Evolutionary conservation across 768 basidiomycete species (phyloP).

Genomic region (Xerocomellus dryophilus): DNA sequence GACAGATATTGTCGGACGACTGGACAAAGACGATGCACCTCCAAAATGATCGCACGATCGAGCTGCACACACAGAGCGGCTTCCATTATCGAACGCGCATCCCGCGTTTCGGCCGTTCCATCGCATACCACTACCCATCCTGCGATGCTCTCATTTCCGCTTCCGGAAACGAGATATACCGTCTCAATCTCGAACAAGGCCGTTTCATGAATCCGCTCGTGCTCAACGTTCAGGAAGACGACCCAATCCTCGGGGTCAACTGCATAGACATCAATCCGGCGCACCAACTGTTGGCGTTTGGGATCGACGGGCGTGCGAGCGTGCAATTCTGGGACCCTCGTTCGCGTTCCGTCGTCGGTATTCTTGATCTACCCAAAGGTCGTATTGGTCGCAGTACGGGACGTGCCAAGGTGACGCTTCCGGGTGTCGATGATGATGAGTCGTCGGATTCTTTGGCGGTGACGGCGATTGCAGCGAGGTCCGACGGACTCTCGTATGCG

Average conservation of each 20-base stretch:
- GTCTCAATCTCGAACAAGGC: conserved; percentile 94
- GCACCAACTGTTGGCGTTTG: conserved; percentile 88
- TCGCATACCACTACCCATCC: conserved; percentile 92
- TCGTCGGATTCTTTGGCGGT: conserved; percentile 45
- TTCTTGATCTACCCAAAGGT: conserved; percentile 56
- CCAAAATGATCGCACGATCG: conserved; percentile 92
- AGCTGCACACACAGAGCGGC: conserved; percentile 91
- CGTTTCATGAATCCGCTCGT: conserved; percentile 82
- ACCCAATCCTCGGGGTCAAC: conserved; percentile 80
- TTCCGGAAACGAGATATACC: conserved; percentile 83
- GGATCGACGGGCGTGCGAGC: conserved; percentile 79
- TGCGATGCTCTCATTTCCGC: conserved; percentile 88
- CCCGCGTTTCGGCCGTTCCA: conserved; percentile 87
- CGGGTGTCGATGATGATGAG: conserved; percentile 35
- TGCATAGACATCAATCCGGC: conserved; percentile 89
- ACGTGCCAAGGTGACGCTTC: conserved; percentile 27
- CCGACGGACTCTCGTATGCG: conserved; percentile 90
- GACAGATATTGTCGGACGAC: conserved; percentile 89
- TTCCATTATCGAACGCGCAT: conserved; percentile 91
- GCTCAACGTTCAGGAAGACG: conserved; percentile 48
- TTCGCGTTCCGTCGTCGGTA: conserved; percentile 71
- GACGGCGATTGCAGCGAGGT: conserved; percentile 80
- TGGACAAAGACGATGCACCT: conserved; percentile 99
- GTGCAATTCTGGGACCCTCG: conserved; percentile 97
- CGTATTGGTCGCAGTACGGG: conserved; percentile 46